phyloP scores from a whole-genome alignment of 306 rosid species.

The Quercus agrifolia region DNA sequence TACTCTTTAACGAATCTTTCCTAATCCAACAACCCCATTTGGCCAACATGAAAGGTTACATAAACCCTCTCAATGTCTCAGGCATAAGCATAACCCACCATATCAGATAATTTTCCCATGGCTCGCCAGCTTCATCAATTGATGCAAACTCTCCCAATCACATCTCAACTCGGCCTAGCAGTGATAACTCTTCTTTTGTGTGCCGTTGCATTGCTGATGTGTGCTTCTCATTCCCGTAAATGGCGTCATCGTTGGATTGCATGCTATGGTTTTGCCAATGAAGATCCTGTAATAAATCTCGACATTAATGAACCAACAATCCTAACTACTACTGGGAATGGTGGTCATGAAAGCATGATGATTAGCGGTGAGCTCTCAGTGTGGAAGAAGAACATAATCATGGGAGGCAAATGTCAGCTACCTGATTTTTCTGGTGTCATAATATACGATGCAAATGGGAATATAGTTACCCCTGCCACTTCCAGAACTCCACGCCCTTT shows the following conservation, averaged over 20 bases:
- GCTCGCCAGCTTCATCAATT: constrained; percentile 53
- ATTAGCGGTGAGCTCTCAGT: constrained; percentile 35
- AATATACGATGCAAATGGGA: constrained; percentile 69
- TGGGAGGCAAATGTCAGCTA: constrained; percentile 92
- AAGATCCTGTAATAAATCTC: constrained; percentile 51
- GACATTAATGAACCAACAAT: constrained; percentile 24
- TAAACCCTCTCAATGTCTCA: constrained; percentile 18
- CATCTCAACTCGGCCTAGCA: constrained; percentile 40
- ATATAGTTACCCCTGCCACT: constrained; percentile 47
- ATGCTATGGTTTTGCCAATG: constrained; percentile 30
- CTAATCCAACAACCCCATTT: constrained; percentile 39
- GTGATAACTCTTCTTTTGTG: constrained; percentile 49
- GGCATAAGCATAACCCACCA: constrained; percentile 20
- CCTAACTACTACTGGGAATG: not conserved
- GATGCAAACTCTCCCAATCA: constrained; percentile 22
- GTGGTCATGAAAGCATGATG: not conserved
- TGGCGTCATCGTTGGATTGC: constrained; percentile 44
- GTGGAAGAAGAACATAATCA: constrained; percentile 88
- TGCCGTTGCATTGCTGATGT: constrained; percentile 64
- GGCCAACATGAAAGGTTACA: not conserved
- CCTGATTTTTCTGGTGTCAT: constrained; percentile 93
- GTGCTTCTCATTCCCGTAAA: constrained; percentile 70
- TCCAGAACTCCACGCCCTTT: constrained; percentile 45
- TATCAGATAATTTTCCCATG: constrained; percentile 31
- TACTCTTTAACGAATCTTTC: constrained; percentile 41